Conservation (phyloP, 1,284 basidiomycete genomes). For the Ganoderma lucidum region DNA sequence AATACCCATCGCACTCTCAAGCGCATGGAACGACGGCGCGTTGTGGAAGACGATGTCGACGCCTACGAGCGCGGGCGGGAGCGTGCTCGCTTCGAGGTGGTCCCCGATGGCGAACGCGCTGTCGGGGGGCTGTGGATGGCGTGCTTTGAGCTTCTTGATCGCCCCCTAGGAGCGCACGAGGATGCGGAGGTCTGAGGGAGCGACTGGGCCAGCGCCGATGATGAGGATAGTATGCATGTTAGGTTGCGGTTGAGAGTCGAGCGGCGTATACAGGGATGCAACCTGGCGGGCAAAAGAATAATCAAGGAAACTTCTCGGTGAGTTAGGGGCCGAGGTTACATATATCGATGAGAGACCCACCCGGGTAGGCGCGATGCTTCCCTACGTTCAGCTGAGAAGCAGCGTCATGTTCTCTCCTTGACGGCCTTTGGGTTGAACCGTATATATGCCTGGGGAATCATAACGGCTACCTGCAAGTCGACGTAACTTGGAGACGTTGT, state of each 20-base stretch:
- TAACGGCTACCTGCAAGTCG: neutral
- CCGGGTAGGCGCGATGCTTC: neutral
- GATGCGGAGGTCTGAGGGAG: constrained; percentile 35
- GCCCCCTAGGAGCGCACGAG: constrained; percentile 38
- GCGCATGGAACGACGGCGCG: constrained; percentile 39
- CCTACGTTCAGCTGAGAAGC: neutral
- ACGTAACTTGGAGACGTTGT: neutral
- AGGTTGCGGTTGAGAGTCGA: neutral
- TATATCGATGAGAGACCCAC: neutral
- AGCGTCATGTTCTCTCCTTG: no score
- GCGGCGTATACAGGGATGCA: neutral
- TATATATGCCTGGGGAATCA: neutral
- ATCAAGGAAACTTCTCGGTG: neutral
- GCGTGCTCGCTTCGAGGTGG: constrained; percentile 39
- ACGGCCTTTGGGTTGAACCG: neutral
- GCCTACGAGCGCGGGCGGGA: constrained; percentile 38
- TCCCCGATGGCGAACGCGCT: constrained; percentile 40
- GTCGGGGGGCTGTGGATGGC: constrained; percentile 31
- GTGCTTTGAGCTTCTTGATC: constrained; percentile 30
- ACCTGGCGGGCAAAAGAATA: neutral
- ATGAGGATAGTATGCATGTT: constrained; percentile 38
- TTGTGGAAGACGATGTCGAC: constrained; percentile 44
- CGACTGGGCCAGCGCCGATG: constrained; percentile 31
- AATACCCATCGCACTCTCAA: constrained; percentile 46
- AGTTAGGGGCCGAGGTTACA: neutral